Conservation (phyloP, 208 protist genomes). For the Leishmania amazonensis region DNA sequence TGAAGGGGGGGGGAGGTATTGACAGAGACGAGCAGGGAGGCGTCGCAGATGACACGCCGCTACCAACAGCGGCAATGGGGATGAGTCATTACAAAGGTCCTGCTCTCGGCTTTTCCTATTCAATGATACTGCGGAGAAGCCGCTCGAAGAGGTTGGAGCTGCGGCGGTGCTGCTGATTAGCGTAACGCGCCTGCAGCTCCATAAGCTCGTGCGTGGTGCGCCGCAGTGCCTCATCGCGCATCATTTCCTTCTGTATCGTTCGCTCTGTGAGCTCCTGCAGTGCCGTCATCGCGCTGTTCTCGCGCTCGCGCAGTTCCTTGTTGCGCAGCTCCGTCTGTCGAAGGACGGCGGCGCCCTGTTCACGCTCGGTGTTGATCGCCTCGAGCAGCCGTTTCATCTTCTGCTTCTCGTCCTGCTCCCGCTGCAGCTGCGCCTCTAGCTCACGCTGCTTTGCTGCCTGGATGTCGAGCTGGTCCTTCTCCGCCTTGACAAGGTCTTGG, state of each 20-base stretch:
- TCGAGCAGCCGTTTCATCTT: conserved; percentile 61
- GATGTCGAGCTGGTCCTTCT: conserved; percentile 51
- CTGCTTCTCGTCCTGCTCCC: conserved; percentile 66
- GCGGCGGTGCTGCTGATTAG: conserved; percentile 40
- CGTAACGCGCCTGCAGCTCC: conserved; percentile 58
- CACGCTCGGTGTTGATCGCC: conserved; percentile 63
- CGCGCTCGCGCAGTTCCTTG: conserved; percentile 61
- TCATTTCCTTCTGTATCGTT: conserved; percentile 59
- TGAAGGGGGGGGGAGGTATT: neutral
- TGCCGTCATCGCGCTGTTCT: conserved; percentile 37
- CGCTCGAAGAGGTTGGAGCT: conserved; percentile 45
- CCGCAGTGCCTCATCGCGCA: conserved; percentile 68
- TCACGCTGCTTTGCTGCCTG: conserved; percentile 63
- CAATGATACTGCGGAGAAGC: conserved; percentile 25
- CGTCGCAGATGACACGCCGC: neutral
- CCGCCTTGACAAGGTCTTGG: conserved; percentile 57
- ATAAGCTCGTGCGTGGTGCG: conserved; percentile 62
- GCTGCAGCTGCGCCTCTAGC: conserved; percentile 54
- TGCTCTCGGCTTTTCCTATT: conserved; percentile 3
- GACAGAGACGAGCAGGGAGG: neutral
- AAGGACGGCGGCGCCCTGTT: conserved; percentile 58
- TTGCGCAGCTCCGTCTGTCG: conserved; percentile 43
- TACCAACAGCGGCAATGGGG: neutral
- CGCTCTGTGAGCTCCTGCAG: conserved; percentile 46
- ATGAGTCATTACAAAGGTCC: neutral